phyloP scores from a whole-genome alignment of 1,139 yeast genomes.

The Kluyveromyces sp. region DNA sequence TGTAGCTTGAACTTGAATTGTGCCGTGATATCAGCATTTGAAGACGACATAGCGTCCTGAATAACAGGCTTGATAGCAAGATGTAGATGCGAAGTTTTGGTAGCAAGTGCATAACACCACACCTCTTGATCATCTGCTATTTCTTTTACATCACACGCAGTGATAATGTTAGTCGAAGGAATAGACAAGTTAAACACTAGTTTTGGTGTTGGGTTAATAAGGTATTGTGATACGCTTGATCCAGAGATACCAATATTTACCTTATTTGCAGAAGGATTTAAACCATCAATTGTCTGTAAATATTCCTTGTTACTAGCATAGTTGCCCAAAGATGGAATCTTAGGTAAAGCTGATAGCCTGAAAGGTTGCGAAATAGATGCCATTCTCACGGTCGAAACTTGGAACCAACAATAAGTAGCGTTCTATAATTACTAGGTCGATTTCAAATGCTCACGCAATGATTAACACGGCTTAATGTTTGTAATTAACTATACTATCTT shows the following conservation, averaged over 20 bases:
- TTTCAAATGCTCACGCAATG: slow-evolving; percentile 31
- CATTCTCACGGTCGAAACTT: slow-evolving; percentile 11
- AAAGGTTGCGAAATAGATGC: slow-evolving; percentile 30
- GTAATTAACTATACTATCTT: not conserved
- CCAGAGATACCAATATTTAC: slow-evolving; percentile 63
- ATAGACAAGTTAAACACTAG: slow-evolving; percentile 35
- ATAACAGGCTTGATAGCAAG: slow-evolving; percentile 13
- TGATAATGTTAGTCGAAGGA: slow-evolving; percentile 28
- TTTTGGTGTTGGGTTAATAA: slow-evolving; percentile 75
- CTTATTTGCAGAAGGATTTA: slow-evolving; percentile 25
- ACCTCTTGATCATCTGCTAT: slow-evolving; percentile 10
- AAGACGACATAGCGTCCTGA: slow-evolving; percentile 11
- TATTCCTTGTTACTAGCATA: slow-evolving; percentile 18
- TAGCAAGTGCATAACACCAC: slow-evolving; percentile 20
- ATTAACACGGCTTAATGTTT: slow-evolving; percentile 6
- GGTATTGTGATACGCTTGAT: slow-evolving; percentile 63
- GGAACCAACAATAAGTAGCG: not conserved
- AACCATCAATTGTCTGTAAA: slow-evolving; percentile 22
- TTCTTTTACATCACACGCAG: slow-evolving; percentile 25
- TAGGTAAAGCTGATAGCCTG: slow-evolving; percentile 27
- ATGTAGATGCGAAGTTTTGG: slow-evolving; percentile 16
- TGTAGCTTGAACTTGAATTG: slow-evolving; percentile 26
- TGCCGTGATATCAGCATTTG: slow-evolving; percentile 16
- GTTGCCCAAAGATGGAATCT: slow-evolving; percentile 25
- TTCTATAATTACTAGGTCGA: slow-evolving; percentile 14